Percentiles rank a stretch among this genome's conserved stretches.
These are phyloP conservation scores for Patellaria atrata DNA, from an alignment of 495 filamentous ascomycete genomes.

Conservation along the genomic window DNA sequence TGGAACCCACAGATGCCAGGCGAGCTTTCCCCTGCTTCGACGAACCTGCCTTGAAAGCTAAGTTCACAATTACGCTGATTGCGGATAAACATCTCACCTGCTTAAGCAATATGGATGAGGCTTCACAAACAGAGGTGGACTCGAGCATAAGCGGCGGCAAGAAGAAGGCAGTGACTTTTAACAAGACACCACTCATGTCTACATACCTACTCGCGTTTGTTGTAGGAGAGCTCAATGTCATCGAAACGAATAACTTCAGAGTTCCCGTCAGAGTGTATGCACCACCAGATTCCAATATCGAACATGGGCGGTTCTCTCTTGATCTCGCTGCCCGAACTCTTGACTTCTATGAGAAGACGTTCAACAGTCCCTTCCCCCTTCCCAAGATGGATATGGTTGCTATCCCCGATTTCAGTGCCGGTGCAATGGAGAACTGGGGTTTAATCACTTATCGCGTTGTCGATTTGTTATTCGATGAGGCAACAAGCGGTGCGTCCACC, in stretches of 20 bases:
- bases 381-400: slow-evolving; percentile 98
- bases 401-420: slow-evolving; percentile 84
- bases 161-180: slow-evolving; percentile 62
- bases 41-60: slow-evolving; percentile 60
- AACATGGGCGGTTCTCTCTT: slow-evolving; percentile 55
- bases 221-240: slow-evolving; percentile 59
- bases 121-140: slow-evolving; percentile 44
- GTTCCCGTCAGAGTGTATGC: slow-evolving; percentile 59
- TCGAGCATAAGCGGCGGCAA: slow-evolving; percentile 37
- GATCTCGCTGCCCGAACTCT: slow-evolving; percentile 53
- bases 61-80: slow-evolving; percentile 58
- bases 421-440: slow-evolving; percentile 99
- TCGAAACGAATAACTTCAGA: slow-evolving; percentile 60
- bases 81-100: slow-evolving; percentile 60
- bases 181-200: slow-evolving; percentile 60
- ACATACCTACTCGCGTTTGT: slow-evolving; percentile 67
- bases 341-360: slow-evolving; percentile 63
- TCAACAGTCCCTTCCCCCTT: slow-evolving; percentile 51
- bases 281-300: slow-evolving; percentile 46
- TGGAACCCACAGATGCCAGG: slow-evolving; percentile 67
- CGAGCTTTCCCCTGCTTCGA: slow-evolving; percentile 68
- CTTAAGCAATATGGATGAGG: slow-evolving; percentile 70
- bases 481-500: slow-evolving; percentile 75
- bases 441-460: slow-evolving; percentile 89
- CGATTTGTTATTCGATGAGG: slow-evolving; percentile 83